Base-by-base conservation (phyloP, 768 basidiomycete species). In the Leccinum pellstonianum region DNA sequence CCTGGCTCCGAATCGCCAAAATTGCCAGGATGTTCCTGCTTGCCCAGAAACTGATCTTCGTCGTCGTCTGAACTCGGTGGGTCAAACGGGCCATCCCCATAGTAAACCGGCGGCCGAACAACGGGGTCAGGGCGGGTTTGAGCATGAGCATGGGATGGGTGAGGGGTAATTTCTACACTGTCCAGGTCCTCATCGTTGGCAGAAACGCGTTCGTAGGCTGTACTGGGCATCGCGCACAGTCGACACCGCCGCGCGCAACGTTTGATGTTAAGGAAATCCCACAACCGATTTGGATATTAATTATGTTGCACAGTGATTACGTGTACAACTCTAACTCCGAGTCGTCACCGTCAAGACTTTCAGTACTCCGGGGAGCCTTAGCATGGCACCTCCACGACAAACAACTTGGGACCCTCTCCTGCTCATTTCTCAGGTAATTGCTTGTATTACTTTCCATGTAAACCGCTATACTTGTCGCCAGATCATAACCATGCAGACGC, bases 401-500 rank as follows among this genome's bases (percentile, higher is more conserved):
- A 73, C 79, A 29, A 89, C 86, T 62, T 97, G 95, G 95, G 95
- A 98, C 71, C 95, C 95, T 19, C 76, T 92, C 4, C 76, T 96
- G 59, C 82, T 97, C 52, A 79, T 95, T 64, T 93, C 92, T 59
- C 94, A 97, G 80, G 94, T 85, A 79, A 72, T 35, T 47, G 1
- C 3, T 1, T 8, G 4, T 5, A 19, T 35, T 6, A 14, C 19
- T 12, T 17, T 9, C 37, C 17, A 49, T 49, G n/a, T 41, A 46
- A 41, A 46, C 41, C n/a, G 3, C 56, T 6, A 63, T 46, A 7
- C 35, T 50, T 21, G 56, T 47, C 54, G 27, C 60, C 66, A 99
- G 93, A 98, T 99, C 66, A 84, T 99, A 62, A 86, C 92, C 8
- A 80, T 98, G 70, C 96, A 98, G 77, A 86, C 93, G 1, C 76